Conservation (phyloP, 2,329 filamentous ascomycete genomes). For the Rasamsonia emersonii region DNA sequence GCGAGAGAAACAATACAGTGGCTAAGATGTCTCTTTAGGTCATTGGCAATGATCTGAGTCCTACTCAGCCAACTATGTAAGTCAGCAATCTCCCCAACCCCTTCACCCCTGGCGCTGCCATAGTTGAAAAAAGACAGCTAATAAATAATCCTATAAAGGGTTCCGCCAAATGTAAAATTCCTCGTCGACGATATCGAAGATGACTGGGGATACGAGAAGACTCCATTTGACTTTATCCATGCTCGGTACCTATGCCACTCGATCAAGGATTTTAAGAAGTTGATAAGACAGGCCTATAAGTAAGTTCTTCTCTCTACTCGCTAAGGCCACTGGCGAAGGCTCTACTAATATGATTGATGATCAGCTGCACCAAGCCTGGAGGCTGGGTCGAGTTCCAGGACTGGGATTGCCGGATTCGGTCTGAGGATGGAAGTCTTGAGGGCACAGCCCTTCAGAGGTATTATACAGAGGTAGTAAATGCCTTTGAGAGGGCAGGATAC, state of each 20-base stretch:
- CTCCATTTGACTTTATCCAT: slow-evolving; percentile 51
- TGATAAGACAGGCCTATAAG: slow-evolving; percentile 42
- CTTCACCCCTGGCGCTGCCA: too few relatives aligned
- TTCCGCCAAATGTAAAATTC: slow-evolving; percentile 50
- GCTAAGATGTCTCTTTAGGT: slow-evolving; percentile 3
- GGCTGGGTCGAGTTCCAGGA: slow-evolving; percentile 12
- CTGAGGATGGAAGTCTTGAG: not conserved
- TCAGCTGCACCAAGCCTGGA: slow-evolving; percentile 8
- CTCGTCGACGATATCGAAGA: slow-evolving; percentile 52
- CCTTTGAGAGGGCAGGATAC: not conserved
- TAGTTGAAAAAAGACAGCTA: not conserved
- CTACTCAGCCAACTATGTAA: slow-evolving; percentile 6
- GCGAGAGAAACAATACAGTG: not conserved
- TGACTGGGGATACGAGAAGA: slow-evolving; percentile 45
- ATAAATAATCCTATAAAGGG: slow-evolving; percentile 6
- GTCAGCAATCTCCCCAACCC: too few relatives aligned
- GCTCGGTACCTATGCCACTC: slow-evolving; percentile 50
- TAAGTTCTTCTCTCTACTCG: not conserved
- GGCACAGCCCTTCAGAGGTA: not conserved
- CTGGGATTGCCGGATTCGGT: not conserved
- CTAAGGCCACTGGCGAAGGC: not conserved
- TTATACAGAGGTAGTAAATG: not conserved
- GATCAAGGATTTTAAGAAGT: slow-evolving; percentile 46
- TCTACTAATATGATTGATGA: too few relatives aligned
- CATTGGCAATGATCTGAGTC: slow-evolving; percentile 9